phyloP scores from a whole-genome alignment of 768 basidiomycete genomes.

The Tylopilus plumbeoviolaceoides region DNA sequence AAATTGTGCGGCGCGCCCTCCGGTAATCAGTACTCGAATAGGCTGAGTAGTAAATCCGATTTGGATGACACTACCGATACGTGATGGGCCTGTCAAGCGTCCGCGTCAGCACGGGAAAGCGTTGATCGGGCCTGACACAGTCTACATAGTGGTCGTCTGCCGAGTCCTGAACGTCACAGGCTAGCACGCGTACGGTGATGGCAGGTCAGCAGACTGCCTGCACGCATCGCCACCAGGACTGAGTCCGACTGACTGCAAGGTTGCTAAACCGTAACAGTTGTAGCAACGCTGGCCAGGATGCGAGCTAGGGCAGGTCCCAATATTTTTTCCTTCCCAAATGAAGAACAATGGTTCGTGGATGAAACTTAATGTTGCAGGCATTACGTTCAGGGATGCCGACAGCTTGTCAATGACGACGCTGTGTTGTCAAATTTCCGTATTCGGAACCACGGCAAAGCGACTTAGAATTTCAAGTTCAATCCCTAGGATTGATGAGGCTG shows the following conservation, averaged over 20 bases:
- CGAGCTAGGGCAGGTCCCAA: not conserved
- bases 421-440: not conserved
- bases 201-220: not conserved
- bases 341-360: not conserved
- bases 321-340: not conserved
- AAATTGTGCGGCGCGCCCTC: not conserved
- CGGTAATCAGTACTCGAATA: not conserved
- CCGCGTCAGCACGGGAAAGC: not conserved
- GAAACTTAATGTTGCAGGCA: no score
- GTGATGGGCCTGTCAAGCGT: not conserved
- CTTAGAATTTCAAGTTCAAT: not conserved
- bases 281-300: not conserved
- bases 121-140: not conserved
- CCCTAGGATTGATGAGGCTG: not conserved
- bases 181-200: not conserved
- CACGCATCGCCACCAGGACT: not conserved
- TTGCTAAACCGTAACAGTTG: not conserved
- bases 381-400: no score
- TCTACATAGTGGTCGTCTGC: no score
- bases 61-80: not conserved
- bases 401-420: not conserved
- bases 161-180: not conserved
- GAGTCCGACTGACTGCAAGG: not conserved
- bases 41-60: slow-evolving; percentile 3
- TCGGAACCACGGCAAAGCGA: not conserved